Evolutionary conservation across 2,329 filamentous ascomycete species (phyloP).

Genomic region (Purpureocillium takamizusanense): DNA sequence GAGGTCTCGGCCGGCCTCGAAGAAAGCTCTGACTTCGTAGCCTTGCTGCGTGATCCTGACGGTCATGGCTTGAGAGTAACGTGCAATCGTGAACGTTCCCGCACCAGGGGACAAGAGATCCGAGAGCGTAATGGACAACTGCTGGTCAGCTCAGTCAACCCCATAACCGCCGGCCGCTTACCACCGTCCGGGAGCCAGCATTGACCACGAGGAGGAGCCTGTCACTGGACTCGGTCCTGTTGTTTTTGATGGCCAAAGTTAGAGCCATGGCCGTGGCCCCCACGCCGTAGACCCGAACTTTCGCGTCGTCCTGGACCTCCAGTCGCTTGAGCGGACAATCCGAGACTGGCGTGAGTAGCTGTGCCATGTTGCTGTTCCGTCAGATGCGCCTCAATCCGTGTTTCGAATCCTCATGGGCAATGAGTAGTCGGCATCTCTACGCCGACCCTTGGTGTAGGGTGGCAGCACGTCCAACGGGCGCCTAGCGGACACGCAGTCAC

Average conservation of each 20-base stretch:
- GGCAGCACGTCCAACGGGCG: too few species aligned
- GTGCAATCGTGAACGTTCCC: slow-evolving; percentile 12
- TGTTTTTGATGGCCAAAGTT: slow-evolving; percentile 18
- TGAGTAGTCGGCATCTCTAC: too few species aligned
- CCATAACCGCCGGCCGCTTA: slow-evolving; percentile 4
- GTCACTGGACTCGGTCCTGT: slow-evolving; percentile 8
- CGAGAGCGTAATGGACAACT: slow-evolving; percentile 21
- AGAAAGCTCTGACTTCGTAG: slow-evolving; percentile 16
- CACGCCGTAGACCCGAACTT: slow-evolving; percentile 9
- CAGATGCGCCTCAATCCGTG: too few species aligned
- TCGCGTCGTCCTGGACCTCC: slow-evolving; percentile 15
- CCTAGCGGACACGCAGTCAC: too few species aligned
- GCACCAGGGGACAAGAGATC: slow-evolving; percentile 11
- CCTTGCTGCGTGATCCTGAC: slow-evolving; percentile 15
- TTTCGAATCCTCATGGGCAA: too few species aligned
- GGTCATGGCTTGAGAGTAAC: slow-evolving; percentile 10
- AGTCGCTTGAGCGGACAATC: slow-evolving; percentile 18
- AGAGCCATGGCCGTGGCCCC: slow-evolving; percentile 12
- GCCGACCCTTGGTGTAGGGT: too few species aligned
- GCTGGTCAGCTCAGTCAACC: background rate
- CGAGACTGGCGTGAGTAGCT: slow-evolving; percentile 19
- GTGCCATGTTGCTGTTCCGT: background rate
- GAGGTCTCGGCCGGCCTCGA: slow-evolving; percentile 23
- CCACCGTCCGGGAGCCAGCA: slow-evolving; percentile 14
- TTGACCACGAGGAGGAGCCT: slow-evolving; percentile 17